Evolutionary conservation across 2,329 filamentous ascomycete genomes (phyloP).

Genomic region (Penicillium paneum): DNA sequence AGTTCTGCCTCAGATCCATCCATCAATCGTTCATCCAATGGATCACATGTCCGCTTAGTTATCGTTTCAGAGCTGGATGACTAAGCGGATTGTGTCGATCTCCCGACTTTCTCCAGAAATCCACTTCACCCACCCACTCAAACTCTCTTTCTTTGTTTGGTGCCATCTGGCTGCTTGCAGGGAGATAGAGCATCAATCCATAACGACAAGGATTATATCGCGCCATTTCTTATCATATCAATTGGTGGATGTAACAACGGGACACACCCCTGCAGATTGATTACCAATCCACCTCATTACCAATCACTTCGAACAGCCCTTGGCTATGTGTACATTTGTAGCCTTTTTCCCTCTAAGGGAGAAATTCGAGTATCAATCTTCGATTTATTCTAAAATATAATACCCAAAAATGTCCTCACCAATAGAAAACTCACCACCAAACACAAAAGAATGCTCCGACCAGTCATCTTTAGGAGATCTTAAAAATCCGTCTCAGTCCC

Average conservation of each 20-base stretch:
- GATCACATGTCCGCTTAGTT: too few species aligned
- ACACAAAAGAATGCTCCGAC: background rate
- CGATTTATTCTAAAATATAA: background rate
- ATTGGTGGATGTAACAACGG: background rate
- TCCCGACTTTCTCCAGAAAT: background rate
- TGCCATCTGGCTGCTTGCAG: too few species aligned
- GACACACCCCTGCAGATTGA: background rate
- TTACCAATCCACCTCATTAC: background rate
- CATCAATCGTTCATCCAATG: too few species aligned
- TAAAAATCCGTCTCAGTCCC: background rate
- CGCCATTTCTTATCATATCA: too few species aligned
- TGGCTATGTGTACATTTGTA: background rate
- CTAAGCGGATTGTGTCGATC: too few species aligned
- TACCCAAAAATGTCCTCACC: background rate
- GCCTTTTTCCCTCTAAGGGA: background rate
- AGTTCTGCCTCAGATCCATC: too few species aligned
- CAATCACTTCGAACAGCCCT: background rate
- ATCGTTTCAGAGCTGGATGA: too few species aligned
- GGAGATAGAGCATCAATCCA: too few species aligned
- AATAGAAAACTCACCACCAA: background rate
- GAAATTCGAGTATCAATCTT: background rate
- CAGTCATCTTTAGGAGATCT: background rate
- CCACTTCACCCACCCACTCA: too few species aligned
- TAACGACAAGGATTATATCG: too few species aligned
- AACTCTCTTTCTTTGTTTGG: too few species aligned